Percentiles rank a stretch among this genome's conserved stretches.
Conservation (phyloP, 2,329 filamentous ascomycete genomes). For the Cladophialophora chaetospira region DNA sequence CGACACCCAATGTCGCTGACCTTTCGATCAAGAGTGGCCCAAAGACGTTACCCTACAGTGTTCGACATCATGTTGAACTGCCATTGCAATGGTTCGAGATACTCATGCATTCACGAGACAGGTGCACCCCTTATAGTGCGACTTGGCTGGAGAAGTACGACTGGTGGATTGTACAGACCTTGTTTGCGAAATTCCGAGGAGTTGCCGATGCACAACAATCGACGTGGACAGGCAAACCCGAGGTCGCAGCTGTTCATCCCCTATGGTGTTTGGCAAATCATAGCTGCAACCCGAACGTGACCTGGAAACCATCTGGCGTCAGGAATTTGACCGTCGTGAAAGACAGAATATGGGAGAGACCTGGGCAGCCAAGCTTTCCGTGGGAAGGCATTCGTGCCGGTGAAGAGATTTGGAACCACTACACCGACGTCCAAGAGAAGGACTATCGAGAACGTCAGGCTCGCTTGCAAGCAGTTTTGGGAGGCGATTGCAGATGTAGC, state of each 20-base stretch:
- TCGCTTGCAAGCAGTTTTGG: constrained; percentile 84
- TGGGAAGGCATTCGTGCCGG: constrained; percentile 71
- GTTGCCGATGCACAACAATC: constrained; percentile 86
- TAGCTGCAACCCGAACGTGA: constrained; percentile 91
- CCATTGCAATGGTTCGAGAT: constrained; percentile 64
- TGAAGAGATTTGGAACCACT: constrained; percentile 89
- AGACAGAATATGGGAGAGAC: constrained; percentile 35
- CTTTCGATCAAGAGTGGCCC: constrained; percentile 25
- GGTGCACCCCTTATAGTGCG: constrained; percentile 58
- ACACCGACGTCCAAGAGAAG: constrained; percentile 80
- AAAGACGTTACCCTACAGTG: constrained; percentile 60
- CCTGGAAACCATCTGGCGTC: constrained; percentile 71
- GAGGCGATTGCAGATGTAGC: constrained; percentile 83
- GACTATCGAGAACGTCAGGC: constrained; percentile 85
- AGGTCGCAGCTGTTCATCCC: constrained; percentile 90
- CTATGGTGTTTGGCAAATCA: constrained; percentile 97
- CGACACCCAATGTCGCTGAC: constrained; percentile 32
- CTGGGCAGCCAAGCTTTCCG: constrained; percentile 42
- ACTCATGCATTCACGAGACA: constrained; percentile 26
- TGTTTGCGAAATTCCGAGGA: constrained; percentile 90
- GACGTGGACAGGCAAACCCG: constrained; percentile 75
- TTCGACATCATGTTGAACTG: constrained; percentile 60
- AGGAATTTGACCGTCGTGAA: constrained; percentile 27
- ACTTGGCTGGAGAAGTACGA: constrained; percentile 43
- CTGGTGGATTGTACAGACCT: constrained; percentile 75